Evolutionary conservation across 2,329 filamentous ascomycete genomes (phyloP), one percentile per base, ranked within the genome.

Genomic region (Trichoderma sp.): DNA sequence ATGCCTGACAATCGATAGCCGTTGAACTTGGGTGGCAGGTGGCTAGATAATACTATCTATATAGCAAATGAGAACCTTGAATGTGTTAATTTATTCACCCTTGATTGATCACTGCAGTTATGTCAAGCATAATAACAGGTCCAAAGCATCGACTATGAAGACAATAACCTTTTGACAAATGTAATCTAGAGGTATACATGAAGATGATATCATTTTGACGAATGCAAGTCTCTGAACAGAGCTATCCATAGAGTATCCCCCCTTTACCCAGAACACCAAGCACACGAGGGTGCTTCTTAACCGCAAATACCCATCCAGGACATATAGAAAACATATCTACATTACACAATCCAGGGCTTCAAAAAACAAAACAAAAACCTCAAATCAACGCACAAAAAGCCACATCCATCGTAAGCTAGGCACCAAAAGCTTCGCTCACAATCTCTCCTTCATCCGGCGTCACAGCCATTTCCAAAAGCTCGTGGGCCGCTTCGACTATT

Each of bases 401-500:
- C 21, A 24, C n/a, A 12, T 12, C 6, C 3, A 12, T 53, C 18
- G n/a, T n/a, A 43, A 15, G 6, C 24, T 47, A 83, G 6, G 78
- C 78, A 4, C 79, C 82, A 78, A 84, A 84, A 21, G 82, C 83
- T 71, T 81, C 82, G 47, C 80, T 82, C 8, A 84, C 77, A 32
- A 80, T 82, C 71, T 86, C 83, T 2, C 86, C 86, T 71, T 88
- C 86, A 53, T 97, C 93, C 0, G 94, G 92, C 68, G 93, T 96
- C 26, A 97, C 89, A 3, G 90, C 89, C 73, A 93, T 85, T 79
- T 97, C 94, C 51, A 98, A 81, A 74, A 99, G 84, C 77, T 92
- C 90, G 76, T 95, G 91, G 4, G 96, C 95, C 81, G 91, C 90
- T 74, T 95, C 93, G 1, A 92, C 89, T 1, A 94, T 93, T 74